phyloP scores from a whole-genome alignment of 2,329 filamentous ascomycete species.

The Monosporascus sp. region DNA sequence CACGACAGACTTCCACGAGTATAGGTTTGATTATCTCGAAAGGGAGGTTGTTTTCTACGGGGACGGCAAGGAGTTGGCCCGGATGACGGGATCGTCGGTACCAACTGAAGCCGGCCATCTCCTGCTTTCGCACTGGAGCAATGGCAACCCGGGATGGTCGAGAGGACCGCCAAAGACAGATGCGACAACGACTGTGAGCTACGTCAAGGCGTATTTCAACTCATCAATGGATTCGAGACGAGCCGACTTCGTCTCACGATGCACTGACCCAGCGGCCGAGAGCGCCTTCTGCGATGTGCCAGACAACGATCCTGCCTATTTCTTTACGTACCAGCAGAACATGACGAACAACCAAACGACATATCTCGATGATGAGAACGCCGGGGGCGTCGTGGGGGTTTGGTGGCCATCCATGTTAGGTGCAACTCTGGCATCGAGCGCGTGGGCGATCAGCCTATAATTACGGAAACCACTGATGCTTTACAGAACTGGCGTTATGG shows the following conservation, averaged over 20 bases:
- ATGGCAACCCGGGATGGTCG: slow-evolving; percentile 67
- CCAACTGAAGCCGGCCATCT: slow-evolving; percentile 60
- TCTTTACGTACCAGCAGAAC: slow-evolving; percentile 44
- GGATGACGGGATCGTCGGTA: slow-evolving; percentile 51
- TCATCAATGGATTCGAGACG: slow-evolving; percentile 44
- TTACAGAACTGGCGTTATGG: neutral
- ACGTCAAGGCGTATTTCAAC: slow-evolving; percentile 79
- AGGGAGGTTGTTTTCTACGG: slow-evolving; percentile 63
- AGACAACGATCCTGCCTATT: slow-evolving; percentile 38
- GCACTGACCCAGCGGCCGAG: slow-evolving; percentile 30
- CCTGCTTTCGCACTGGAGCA: slow-evolving; percentile 73
- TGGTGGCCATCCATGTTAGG: slow-evolving; percentile 5
- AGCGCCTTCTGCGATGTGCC: slow-evolving; percentile 47
- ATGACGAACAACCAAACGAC: slow-evolving; percentile 45
- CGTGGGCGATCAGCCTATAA: slow-evolving; percentile 8
- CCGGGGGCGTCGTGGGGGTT: neutral
- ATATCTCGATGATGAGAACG: slow-evolving; percentile 18
- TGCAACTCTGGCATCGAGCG: slow-evolving; percentile 3
- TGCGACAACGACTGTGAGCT: slow-evolving; percentile 58
- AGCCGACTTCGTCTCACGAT: slow-evolving; percentile 35
- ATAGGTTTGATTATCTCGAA: slow-evolving; percentile 69
- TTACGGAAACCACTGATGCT: neutral
- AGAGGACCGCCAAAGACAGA: slow-evolving; percentile 62
- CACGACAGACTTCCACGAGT: slow-evolving; percentile 64
- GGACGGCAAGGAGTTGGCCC: slow-evolving; percentile 53